These are phyloP conservation scores for Claviceps digitariae DNA, from an alignment of 2,329 filamentous ascomycete species.

Conservation along the genomic window DNA sequence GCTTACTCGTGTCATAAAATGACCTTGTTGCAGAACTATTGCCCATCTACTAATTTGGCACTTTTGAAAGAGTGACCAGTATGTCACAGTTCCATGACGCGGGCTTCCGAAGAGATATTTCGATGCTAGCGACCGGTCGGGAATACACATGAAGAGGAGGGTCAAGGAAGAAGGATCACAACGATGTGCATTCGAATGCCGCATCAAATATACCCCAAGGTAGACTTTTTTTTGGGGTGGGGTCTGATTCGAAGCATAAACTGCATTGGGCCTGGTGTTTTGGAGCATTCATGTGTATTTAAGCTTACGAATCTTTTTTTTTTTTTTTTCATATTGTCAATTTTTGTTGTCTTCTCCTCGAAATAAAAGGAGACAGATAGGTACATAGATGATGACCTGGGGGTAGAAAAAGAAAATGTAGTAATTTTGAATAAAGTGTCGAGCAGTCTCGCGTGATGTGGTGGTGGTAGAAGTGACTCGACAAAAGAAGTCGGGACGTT, in stretches of 20 bases:
- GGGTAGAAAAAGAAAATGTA: not conserved
- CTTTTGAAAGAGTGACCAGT: slow-evolving; percentile 6
- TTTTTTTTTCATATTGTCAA: slow-evolving; percentile 1
- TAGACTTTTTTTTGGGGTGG: not conserved
- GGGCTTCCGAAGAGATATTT: slow-evolving; percentile 1
- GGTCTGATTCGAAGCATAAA: not conserved
- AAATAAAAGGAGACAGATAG: slow-evolving; percentile 9
- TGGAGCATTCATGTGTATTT: slow-evolving; percentile 7
- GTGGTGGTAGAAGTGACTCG: too few relatives aligned
- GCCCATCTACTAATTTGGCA: slow-evolving; percentile 7
- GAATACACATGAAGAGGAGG: slow-evolving; percentile 1
- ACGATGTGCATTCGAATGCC: not conserved
- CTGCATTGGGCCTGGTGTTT: slow-evolving; percentile 3
- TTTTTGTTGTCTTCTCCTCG: slow-evolving; percentile 7
- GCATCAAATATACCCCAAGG: slow-evolving; percentile 1
- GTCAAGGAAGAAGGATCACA: not conserved
- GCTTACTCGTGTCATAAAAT: not conserved
- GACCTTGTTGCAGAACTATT: slow-evolving; percentile 1
- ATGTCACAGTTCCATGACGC: slow-evolving; percentile 9
- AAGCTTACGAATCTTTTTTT: too few relatives aligned
- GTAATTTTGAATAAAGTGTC: too few relatives aligned
- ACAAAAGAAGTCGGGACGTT: too few relatives aligned
- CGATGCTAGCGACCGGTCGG: not conserved
- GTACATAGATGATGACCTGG: slow-evolving; percentile 6
- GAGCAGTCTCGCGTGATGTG: too few relatives aligned